phyloP scores from a whole-genome alignment of 495 filamentous ascomycete species.

The Elasticomyces elasticus region DNA sequence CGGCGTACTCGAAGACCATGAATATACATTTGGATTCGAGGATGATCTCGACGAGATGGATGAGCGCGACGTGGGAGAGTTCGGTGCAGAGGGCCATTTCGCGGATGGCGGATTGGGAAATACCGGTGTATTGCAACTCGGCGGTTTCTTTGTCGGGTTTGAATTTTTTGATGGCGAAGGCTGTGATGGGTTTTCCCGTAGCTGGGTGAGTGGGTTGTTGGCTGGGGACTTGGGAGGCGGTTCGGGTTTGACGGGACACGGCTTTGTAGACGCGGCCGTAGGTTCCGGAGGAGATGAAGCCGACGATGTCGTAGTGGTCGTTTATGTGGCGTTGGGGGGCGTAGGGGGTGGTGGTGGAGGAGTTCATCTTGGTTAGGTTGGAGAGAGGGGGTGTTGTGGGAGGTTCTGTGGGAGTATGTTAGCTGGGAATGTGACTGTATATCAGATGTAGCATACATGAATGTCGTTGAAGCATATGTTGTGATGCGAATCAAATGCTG shows the following conservation, averaged over 20 bases:
- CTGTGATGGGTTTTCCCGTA: no score
- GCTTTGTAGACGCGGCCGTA: slow-evolving; percentile 99
- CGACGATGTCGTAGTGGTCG: slow-evolving; percentile 88
- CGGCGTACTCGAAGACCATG: slow-evolving; percentile 99
- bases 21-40: slow-evolving; percentile 98
- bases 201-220: no score
- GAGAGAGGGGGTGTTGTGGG: slow-evolving; percentile 17
- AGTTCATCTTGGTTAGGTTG: slow-evolving; percentile 23
- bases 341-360: slow-evolving; percentile 11
- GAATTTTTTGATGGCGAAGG: slow-evolving; percentile 49
- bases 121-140: slow-evolving; percentile 90
- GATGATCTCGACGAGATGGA: slow-evolving; percentile 89
- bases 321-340: slow-evolving; percentile 45
- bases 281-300: slow-evolving; percentile 97
- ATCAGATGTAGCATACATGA: no score
- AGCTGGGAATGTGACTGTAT: no score
- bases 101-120: slow-evolving; percentile 92
- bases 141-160: slow-evolving; percentile 95
- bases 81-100: slow-evolving; percentile 99
- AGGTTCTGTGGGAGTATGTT: no score
- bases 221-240: no score
- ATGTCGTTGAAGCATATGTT: no score
- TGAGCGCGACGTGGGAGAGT: slow-evolving; percentile 78
- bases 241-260: slow-evolving; percentile 55
- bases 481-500: no score